Conservation (phyloP, 2,329 filamentous ascomycete species). For the Botrytis pseudocinerea region DNA sequence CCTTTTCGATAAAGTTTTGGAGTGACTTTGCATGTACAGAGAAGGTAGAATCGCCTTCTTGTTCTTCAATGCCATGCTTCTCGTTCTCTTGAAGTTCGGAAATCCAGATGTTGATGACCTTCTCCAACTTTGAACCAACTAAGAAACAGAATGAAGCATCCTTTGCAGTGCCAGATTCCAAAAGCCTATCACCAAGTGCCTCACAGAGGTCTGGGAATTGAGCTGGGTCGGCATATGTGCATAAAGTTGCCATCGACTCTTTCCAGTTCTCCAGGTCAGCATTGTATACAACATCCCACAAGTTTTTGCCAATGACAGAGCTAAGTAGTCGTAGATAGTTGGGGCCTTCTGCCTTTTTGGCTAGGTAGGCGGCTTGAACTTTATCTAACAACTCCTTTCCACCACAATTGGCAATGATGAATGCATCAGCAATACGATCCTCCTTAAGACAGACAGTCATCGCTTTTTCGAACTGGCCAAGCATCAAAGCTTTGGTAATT, state of each 20-base stretch:
- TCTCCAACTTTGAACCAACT: slow-evolving; percentile 93
- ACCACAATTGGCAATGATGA: slow-evolving; percentile 96
- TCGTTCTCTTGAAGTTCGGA: slow-evolving; percentile 85
- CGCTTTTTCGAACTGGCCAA: slow-evolving; percentile 88
- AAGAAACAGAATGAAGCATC: slow-evolving; percentile 97
- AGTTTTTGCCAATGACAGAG: slow-evolving; percentile 91
- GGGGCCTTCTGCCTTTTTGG: slow-evolving; percentile 76
- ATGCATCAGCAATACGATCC: slow-evolving; percentile 89
- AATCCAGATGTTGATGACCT: slow-evolving; percentile 94
- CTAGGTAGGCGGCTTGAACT: slow-evolving; percentile 87
- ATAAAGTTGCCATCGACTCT: slow-evolving; percentile 92
- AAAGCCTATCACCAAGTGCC: slow-evolving; percentile 85
- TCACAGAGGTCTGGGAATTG: slow-evolving; percentile 97
- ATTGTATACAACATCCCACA: slow-evolving; percentile 98
- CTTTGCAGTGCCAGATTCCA: slow-evolving; percentile 75
- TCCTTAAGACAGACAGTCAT: slow-evolving; percentile 87
- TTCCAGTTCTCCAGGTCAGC: slow-evolving; percentile 93
- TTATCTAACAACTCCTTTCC: slow-evolving; percentile 92
- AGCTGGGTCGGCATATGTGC: slow-evolving; percentile 87
- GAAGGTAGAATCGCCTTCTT: slow-evolving; percentile 75
- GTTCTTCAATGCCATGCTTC: slow-evolving; percentile 68
- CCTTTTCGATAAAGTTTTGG: slow-evolving; percentile 96
- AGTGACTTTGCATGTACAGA: slow-evolving; percentile 86
- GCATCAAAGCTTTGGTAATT: slow-evolving; percentile 83
- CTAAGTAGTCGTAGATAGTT: slow-evolving; percentile 90